phyloP scores from a whole-genome alignment of 345 rosid species.

The Durio zibethinus region DNA sequence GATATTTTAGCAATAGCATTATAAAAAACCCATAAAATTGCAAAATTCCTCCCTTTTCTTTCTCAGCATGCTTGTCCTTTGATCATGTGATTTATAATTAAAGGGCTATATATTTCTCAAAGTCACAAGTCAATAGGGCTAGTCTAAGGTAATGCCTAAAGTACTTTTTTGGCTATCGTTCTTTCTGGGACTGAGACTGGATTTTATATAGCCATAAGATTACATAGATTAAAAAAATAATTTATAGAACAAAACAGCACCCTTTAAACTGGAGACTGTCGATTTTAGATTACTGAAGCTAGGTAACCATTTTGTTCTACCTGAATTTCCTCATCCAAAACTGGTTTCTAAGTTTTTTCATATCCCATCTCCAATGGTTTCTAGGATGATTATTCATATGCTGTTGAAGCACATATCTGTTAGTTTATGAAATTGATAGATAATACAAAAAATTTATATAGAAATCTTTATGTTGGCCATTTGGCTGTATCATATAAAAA shows the following conservation, averaged over 20 bases:
- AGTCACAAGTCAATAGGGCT: background rate
- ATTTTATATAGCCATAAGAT: background rate
- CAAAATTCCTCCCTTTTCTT: background rate
- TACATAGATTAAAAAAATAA: background rate
- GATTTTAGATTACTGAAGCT: background rate
- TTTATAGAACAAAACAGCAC: background rate
- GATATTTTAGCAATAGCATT: background rate
- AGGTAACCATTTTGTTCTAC: background rate
- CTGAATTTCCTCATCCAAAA: background rate
- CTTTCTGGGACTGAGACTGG: constrained; percentile 5
- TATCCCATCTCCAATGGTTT: background rate
- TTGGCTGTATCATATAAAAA: background rate
- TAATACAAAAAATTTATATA: background rate
- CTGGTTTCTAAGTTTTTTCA: background rate
- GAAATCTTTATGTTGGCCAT: background rate
- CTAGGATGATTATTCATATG: background rate
- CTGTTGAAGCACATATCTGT: background rate
- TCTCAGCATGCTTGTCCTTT: background rate
- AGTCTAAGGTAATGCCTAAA: background rate
- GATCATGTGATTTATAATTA: background rate
- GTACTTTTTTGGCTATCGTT: background rate
- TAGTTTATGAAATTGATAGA: background rate
- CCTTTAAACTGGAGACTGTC: background rate
- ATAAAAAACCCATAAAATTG: background rate
- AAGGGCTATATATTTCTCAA: background rate